Evolutionary conservation across 2,329 filamentous ascomycete genomes (phyloP).

Genomic region (Paramyrothecium sp.): DNA sequence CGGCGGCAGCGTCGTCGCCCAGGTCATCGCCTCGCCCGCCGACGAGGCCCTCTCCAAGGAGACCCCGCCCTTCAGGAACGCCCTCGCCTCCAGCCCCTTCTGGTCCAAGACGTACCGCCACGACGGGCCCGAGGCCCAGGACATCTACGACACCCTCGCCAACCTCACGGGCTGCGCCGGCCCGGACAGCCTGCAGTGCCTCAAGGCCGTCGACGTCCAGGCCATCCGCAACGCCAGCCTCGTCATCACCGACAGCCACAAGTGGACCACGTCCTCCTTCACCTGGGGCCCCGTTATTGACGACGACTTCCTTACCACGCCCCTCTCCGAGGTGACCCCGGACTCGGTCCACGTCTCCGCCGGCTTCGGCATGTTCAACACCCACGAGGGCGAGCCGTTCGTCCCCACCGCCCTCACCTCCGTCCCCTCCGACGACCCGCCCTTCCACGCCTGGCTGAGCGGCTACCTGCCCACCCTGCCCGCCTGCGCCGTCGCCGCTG

Average conservation of each 20-base stretch:
- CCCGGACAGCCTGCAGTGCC: not conserved
- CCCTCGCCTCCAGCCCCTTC: not conserved
- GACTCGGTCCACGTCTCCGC: not conserved
- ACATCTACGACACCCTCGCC: not conserved
- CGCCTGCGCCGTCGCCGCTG: not conserved
- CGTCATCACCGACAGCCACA: not conserved
- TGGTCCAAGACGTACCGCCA: conserved; percentile 1
- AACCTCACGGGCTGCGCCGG: not conserved
- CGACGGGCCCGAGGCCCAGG: not conserved
- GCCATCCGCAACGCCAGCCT: not conserved
- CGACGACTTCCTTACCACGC: not conserved
- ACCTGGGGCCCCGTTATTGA: not conserved
- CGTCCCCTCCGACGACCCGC: not conserved
- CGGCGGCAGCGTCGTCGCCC: not conserved
- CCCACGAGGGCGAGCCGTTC: not conserved
- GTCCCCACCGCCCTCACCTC: not conserved
- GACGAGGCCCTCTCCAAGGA: not conserved
- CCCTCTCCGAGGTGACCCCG: not conserved
- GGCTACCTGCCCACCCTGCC: not conserved
- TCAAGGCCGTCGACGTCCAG: not conserved
- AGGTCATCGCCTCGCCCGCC: not conserved
- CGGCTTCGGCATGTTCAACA: not conserved
- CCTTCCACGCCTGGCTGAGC: not conserved
- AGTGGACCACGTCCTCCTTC: not conserved
- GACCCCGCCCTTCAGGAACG: not conserved